Conservation (phyloP, 1,284 basidiomycete species). For the Rhodotorula sp. region DNA sequence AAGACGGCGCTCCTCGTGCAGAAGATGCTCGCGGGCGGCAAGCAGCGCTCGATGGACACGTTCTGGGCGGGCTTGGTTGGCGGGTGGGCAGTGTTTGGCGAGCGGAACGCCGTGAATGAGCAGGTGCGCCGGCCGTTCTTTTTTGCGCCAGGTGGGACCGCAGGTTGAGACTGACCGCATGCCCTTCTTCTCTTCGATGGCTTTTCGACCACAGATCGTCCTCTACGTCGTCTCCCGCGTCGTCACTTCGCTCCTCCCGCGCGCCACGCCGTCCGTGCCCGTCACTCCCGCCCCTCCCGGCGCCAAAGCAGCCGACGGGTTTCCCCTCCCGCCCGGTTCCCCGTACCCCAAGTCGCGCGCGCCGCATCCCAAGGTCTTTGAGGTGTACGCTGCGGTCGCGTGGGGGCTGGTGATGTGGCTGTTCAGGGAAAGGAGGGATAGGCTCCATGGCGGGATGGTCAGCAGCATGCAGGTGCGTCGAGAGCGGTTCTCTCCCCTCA, state of each 20-base stretch:
- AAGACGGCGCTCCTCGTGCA: conserved; percentile 82
- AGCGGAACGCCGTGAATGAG: conserved; percentile 95
- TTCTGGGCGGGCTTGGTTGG: conserved; percentile 90
- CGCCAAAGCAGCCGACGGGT: conserved; percentile 50
- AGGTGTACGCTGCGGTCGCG: conserved; percentile 80
- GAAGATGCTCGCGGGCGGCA: conserved; percentile 62
- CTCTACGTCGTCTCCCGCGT: conserved; percentile 91
- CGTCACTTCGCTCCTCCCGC: conserved; percentile 81
- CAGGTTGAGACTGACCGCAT: no score
- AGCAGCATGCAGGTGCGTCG: conserved; percentile 54
- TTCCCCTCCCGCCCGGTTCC: conserved; percentile 51
- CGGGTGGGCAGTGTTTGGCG: conserved; percentile 90
- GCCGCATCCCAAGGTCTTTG: conserved; percentile 78
- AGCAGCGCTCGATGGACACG: conserved; percentile 77
- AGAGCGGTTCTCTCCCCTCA: no score
- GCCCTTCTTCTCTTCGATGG: no score
- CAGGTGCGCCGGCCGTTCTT: conserved; percentile 64
- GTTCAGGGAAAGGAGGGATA: conserved; percentile 80
- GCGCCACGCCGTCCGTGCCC: conserved; percentile 52
- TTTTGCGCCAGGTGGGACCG: not conserved
- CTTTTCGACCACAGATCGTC: conserved; percentile 69
- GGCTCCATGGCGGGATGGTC: conserved; percentile 86
- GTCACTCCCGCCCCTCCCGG: conserved; percentile 27
- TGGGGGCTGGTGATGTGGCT: conserved; percentile 99
- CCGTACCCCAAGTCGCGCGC: conserved; percentile 65